Base-by-base conservation (phyloP, 2,329 filamentous ascomycete genomes). In the Ophiostoma piceae region DNA sequence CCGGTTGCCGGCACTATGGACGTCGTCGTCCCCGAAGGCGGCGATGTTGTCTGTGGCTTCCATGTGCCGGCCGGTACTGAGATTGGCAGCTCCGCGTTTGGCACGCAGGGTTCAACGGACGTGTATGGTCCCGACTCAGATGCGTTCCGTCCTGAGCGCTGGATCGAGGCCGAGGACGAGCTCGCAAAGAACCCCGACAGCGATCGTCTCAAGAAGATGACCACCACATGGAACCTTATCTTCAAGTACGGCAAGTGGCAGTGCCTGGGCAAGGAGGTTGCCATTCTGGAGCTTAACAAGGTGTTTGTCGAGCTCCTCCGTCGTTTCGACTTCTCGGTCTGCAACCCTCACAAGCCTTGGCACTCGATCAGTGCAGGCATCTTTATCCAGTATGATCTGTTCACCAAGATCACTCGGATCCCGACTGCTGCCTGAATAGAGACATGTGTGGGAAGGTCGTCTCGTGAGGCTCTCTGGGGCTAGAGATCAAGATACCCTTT, bases 31-130 rank as follows among this genome's bases (percentile, higher is more conserved):
- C 80, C 81, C 7, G 74, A 76, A 1, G 78, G 78, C 19, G 81
- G 80, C 66, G 78, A 79, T 66, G 74, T 77, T 7, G 75, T 82
- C 29, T 76, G 77, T 62, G 79, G 79, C 32, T 74, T 79, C 57
- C 80, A 76, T 73, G 78, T 85, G 22, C 83, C 84, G 0, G 79
- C 76, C 60, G 83, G 83, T 32, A 82, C 80, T 1, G 77, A 80
- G 60, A 78, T 86, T 7, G 82, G 80, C 43, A 78, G 79, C 69
- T 81, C 79, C 67, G 76, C 80, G 2, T 80, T 80, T 71, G 79
- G 78, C 3, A 74, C 83, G 22, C 79, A 81, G 69, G 77, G 77
- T 41, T 76, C 78, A 66, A 78, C 79, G 70, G 72, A 69, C 3
- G 72, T 79, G 19, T 79, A 78, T 69, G 80, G 81, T 5, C 68